These are phyloP conservation scores for Epipyxis sp. DNA, from an alignment of 108 stramenopile species.

Conservation along the genomic window DNA sequence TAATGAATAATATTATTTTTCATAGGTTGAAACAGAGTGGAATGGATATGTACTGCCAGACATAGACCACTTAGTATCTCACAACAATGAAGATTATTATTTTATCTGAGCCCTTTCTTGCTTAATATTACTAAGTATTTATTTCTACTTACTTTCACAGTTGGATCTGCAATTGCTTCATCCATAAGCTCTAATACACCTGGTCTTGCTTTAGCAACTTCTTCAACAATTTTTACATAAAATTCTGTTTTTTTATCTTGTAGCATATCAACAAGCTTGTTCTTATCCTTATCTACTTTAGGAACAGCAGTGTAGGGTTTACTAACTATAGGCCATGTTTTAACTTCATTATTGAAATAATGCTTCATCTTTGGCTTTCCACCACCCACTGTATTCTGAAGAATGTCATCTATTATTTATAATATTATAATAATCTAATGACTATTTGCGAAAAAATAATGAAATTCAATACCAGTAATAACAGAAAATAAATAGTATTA, in stretches of 20 bases:
- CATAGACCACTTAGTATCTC: too few species aligned
- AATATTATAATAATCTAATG: too few species aligned
- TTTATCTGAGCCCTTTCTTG: too few species aligned
- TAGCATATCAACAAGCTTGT: constrained; percentile 53
- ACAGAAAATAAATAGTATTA: too few species aligned
- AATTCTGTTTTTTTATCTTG: constrained; percentile 76
- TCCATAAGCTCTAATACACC: constrained; percentile 77
- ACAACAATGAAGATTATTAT: too few species aligned
- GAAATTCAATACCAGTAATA: too few species aligned
- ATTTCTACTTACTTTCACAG: background rate
- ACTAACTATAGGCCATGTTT: constrained; percentile 52
- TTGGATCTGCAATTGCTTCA: constrained; percentile 69
- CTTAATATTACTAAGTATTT: too few species aligned
- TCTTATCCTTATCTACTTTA: background rate
- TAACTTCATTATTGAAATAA: constrained; percentile 62
- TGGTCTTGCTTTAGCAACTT: constrained; percentile 68
- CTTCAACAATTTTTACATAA: constrained; percentile 69
- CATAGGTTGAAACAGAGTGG: too few species aligned
- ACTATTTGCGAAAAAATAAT: too few species aligned
- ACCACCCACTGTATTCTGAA: constrained; percentile 84
- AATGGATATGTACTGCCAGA: too few species aligned
- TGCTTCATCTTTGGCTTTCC: constrained; percentile 83
- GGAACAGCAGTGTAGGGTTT: background rate
- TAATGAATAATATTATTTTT: too few species aligned
- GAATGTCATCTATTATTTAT: constrained; percentile 55